phyloP scores from a whole-genome alignment of 2,329 filamentous ascomycete genomes.

The Arthrobotrys sinensis region DNA sequence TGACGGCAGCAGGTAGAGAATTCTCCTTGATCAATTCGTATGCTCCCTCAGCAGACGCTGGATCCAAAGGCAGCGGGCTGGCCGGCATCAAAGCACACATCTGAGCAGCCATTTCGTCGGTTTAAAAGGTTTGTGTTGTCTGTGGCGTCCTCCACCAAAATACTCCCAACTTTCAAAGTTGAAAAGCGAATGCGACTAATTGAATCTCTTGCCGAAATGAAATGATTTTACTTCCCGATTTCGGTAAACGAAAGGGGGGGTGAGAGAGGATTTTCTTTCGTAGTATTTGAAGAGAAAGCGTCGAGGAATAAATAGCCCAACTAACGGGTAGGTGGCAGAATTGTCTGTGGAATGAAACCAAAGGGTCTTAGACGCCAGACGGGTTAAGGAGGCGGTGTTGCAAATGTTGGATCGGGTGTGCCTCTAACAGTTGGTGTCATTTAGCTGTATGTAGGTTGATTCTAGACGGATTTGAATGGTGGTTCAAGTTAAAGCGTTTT shows the following conservation, averaged over 20 bases:
- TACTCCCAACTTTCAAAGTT: neutral
- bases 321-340: conserved; percentile 9
- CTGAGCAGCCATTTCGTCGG: conserved; percentile 48
- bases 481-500: conserved; percentile 1
- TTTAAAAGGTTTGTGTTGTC: conserved; percentile 40
- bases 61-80: conserved; percentile 50
- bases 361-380: conserved; percentile 31
- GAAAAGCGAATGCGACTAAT: conserved; percentile 24
- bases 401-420: conserved; percentile 51
- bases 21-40: conserved; percentile 59
- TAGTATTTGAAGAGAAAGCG: conserved; percentile 9
- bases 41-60: conserved; percentile 53
- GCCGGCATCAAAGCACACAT: conserved; percentile 55
- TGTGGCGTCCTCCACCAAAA: conserved; percentile 18
- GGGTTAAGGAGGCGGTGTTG: conserved; percentile 57
- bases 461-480: conserved; percentile 16
- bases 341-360: conserved; percentile 23
- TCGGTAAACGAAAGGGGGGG: conserved; percentile 18
- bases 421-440: conserved; percentile 55
- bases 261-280: neutral
- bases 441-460: conserved; percentile 43
- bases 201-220: neutral
- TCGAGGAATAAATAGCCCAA: neutral
- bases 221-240: conserved; percentile 31
- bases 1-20: conserved; percentile 46